Evolutionary conservation across 805 yeast species (phyloP), one percentile per base, ranked within the genome.

Genomic region (Ogataea nonfermentans): DNA sequence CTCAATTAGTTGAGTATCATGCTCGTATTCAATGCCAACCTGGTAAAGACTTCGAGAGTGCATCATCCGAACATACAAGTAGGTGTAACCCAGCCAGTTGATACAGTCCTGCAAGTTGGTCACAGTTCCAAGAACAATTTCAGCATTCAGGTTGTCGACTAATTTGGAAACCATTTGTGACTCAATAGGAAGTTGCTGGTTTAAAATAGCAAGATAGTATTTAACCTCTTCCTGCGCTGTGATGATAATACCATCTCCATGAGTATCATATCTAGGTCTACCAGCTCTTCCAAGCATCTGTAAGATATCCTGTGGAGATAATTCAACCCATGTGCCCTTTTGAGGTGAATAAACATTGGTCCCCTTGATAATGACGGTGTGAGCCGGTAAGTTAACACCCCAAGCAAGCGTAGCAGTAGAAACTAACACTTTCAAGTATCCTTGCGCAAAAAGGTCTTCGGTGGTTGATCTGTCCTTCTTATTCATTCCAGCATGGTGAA

Each of bases 271-370:
- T 37, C 96, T 72, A 0, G 99, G 99, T 62, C 99, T 75, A 51
- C 98, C 98, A 13, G 98, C 98, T 67, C 98, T 78, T 25, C 98
- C 98, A n/a, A 91, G 70, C 98, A 91, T 91, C 64, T 91, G 99
- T 8, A 91, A 62, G 26, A 91, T 83, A 63, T 93, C 98, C 54
- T 91, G 99, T 0, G 97, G 95, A 0, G 95, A 82, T n/a, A 91
- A 66, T 55, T 86, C 93, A 2, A 79, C 79, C 97, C 98, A 91
- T 6, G 76, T 65, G 39, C 97, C 95, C 46, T 76, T 77, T 47
- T 84, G 93, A 0, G 99, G 97, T 4, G 93, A 84, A 54, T 95
- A 93, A 0, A 89, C 81, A 54, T 87, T 95, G 0, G 99, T 91
- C 0, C 98, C 98, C 55, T 87, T 87, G 46, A 89, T 85, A 19